phyloP scores from a whole-genome alignment of 345 rosid species.

The Anacardium occidentale region DNA sequence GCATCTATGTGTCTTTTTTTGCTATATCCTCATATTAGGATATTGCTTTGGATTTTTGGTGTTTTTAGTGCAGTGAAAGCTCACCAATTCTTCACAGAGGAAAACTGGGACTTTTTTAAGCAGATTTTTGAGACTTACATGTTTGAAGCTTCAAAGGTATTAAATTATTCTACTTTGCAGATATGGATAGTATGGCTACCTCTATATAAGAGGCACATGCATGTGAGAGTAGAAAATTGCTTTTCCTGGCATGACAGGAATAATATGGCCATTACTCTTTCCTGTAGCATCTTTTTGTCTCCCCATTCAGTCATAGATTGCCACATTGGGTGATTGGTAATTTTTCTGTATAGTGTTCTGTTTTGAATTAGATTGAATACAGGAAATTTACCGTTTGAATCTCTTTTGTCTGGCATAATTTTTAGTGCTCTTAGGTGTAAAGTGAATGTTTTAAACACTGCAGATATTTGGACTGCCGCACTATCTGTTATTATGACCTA shows the following conservation, averaged over 20 bases:
- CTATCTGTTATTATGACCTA: slow-evolving; percentile 1
- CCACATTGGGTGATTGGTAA: slow-evolving; percentile 1
- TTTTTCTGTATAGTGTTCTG: neutral
- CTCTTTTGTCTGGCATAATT: neutral
- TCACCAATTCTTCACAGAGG: slow-evolving; percentile 90
- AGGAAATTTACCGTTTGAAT: neutral
- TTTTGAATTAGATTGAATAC: neutral
- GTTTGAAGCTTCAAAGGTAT: slow-evolving; percentile 94
- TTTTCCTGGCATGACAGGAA: slow-evolving; percentile 2
- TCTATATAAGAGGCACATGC: neutral
- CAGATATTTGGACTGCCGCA: neutral
- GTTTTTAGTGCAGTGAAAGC: slow-evolving; percentile 84
- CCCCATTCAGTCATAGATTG: neutral
- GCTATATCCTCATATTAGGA: slow-evolving; percentile 31
- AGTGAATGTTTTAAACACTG: neutral
- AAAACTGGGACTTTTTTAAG: slow-evolving; percentile 77
- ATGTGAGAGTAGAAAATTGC: slow-evolving; percentile 7
- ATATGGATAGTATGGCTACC: neutral
- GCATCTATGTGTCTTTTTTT: slow-evolving; percentile 10
- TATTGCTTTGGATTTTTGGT: slow-evolving; percentile 36
- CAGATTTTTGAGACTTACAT: slow-evolving; percentile 78
- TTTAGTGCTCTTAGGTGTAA: neutral
- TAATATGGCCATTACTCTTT: neutral
- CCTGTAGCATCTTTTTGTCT: neutral
- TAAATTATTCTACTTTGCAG: neutral